Base-by-base conservation (phyloP, 2,329 filamentous ascomycete genomes). In the Claviceps paspali region DNA sequence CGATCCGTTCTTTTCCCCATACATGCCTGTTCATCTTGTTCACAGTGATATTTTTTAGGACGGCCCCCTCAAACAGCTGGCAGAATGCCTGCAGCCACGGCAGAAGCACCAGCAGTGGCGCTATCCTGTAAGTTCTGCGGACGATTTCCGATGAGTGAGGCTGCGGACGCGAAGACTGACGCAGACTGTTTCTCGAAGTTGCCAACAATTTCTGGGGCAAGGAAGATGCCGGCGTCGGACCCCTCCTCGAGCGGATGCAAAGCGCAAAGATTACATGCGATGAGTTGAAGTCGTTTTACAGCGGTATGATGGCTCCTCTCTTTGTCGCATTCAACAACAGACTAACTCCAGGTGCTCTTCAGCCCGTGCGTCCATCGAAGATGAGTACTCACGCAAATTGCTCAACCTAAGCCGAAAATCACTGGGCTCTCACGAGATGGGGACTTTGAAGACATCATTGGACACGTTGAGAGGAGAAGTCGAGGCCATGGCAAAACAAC, bases 171-270 rank as follows among this genome's bases (percentile, higher is more conserved):
- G 15, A 5, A 3, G 19, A 23, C 38, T 40, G 29, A 40, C 8
- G 3, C 2, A 9, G 12, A 5, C 21, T n/a, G 12, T 35, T 3
- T 26, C 15, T 22, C 18, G 12, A 22, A 87, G 87, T 98, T 65
- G 88, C 91, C 52, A 98, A 98, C 65, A 98, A 98, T 59, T 98
- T 98, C 61, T 98, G 91, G 91, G 91, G 91, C 45, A 96, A 93
- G 68, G 88, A 96, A 58, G 91, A 98, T 68, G 91, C 88, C 36
- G 92, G 91, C 55, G 87, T 98, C 52, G 70, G 71, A 32, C 92
- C 91, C 41, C 74, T 98, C 52, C 71, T 98, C 22, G 84, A 88
- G 57, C 88, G 91, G 53, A 93, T 98, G 85, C 80, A 85, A 54
- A 80, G 79, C 59, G 85, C 91, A 34, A 98, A 98, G 67, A 76